Evolutionary conservation across 768 basidiomycete species (phyloP), one percentile per base, ranked within the genome.

Genomic region (Suillus luteus): DNA sequence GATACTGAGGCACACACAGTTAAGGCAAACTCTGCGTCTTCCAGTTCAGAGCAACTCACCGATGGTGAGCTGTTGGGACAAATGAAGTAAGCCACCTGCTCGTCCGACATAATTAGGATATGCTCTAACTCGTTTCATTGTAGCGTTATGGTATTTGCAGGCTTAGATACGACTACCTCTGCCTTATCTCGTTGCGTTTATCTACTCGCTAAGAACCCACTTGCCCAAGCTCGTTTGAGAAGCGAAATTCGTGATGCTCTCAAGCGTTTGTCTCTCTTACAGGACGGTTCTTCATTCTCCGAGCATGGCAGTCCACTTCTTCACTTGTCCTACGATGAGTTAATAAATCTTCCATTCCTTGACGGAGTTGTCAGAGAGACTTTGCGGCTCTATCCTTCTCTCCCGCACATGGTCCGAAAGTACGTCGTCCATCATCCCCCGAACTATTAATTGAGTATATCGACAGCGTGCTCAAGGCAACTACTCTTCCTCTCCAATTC

Each of bases 331-430:
- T 74, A 76, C 54, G 78, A 81, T 65, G 69, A 66, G 2, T 70
- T 82, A 5, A 72, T 73, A 37, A 64, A 69, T 5, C 68, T 83
- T 8, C 75, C 79, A 0, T 81, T 79, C 69, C 71, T 82, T 33
- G 82, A 82, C 59, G 74, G 70, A n/a, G 70, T 79, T n/a, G 66
- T 75, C 11, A 70, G 73, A 9, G 79, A 80, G 66, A 75, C 72
- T 2, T 64, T 80, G 27, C 69, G 79, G 15, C 58, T 77, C 14
- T 67, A 77, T 64, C 73, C 72, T 15, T 72, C 75, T 19, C 10
- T 59, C 8, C 27, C 62, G 19, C 17, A 40, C 17, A 17, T 73
- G 31, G 49, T 61, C 46, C 66, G 73, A 24, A 66, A 61, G 72
- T 73, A 43, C 2, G 70, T 62, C 19, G 2, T 37, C 40, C 55